These are phyloP conservation scores for Triticum monococcum DNA, from an alignment of 176 grass and related monocot species.

Conservation along the genomic window DNA sequence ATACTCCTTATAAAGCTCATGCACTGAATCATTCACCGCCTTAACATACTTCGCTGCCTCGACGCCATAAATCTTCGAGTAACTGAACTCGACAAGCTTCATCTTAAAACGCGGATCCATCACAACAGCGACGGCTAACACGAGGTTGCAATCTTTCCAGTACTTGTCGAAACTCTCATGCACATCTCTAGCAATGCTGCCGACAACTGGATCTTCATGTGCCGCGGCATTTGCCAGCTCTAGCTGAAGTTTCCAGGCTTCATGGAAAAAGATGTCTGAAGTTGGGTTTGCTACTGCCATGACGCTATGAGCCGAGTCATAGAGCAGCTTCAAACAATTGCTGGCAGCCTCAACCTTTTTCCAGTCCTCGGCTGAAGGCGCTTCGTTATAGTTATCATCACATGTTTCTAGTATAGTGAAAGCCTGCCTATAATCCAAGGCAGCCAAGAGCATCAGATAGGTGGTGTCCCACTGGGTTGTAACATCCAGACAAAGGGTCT, in stretches of 20 bases:
- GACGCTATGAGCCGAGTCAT: slow-evolving; percentile 1
- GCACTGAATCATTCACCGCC: background rate
- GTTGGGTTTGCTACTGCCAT: background rate
- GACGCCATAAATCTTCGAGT: background rate
- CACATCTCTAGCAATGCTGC: slow-evolving; percentile 3
- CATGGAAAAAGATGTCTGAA: slow-evolving; percentile 21
- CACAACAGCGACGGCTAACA: background rate
- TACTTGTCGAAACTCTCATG: slow-evolving; percentile 2
- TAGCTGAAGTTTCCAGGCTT: slow-evolving; percentile 18
- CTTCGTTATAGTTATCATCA: slow-evolving; percentile 8
- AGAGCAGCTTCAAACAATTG: background rate
- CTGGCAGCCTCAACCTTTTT: background rate
- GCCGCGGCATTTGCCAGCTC: slow-evolving; percentile 2
- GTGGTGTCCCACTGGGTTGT: slow-evolving; percentile 23
- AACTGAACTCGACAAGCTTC: slow-evolving; percentile 24
- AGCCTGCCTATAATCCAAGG: slow-evolving; percentile 17
- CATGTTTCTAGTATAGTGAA: slow-evolving; percentile 4
- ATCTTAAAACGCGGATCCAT: slow-evolving; percentile 22
- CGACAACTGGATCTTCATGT: background rate
- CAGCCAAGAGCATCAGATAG: slow-evolving; percentile 7
- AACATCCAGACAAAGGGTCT: slow-evolving; percentile 16
- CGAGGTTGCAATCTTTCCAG: slow-evolving; percentile 23
- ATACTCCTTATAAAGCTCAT: slow-evolving; percentile 21
- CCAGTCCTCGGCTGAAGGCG: slow-evolving; percentile 3
- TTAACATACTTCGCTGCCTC: slow-evolving; percentile 8